Conservation (phyloP, 345 rosid genomes). For the Raphanus sativus region DNA sequence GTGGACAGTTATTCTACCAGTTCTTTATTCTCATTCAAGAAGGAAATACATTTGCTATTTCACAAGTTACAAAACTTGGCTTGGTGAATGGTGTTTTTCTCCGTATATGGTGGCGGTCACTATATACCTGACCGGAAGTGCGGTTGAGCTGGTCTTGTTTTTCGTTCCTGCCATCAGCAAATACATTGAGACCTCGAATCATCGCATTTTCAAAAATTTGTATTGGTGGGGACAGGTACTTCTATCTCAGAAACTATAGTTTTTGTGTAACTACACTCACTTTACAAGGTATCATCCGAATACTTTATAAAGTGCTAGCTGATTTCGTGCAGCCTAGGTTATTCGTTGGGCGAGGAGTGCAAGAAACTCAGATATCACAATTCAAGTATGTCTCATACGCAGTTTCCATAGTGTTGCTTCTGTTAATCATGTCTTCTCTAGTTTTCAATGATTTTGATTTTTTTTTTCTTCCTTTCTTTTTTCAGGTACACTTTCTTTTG, state of each 20-base stretch:
- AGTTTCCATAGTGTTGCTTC: slow-evolving; percentile 23
- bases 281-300: slow-evolving; percentile 4
- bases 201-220: slow-evolving; percentile 51
- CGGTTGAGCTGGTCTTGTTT: slow-evolving; percentile 76
- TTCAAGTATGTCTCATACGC: slow-evolving; percentile 57
- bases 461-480: slow-evolving; percentile 5
- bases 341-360: slow-evolving; percentile 92
- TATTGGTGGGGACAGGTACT: slow-evolving; percentile 89
- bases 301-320: slow-evolving; percentile 16
- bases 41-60: slow-evolving; percentile 82
- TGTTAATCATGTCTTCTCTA: background rate
- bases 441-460: background rate
- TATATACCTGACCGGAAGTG: slow-evolving; percentile 65
- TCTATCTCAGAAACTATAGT: slow-evolving; percentile 1
- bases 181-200: slow-evolving; percentile 79
- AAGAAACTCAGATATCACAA: slow-evolving; percentile 84
- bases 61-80: slow-evolving; percentile 63
- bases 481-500: slow-evolving; percentile 81
- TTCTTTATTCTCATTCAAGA: slow-evolving; percentile 65
- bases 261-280: slow-evolving; percentile 21
- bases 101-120: slow-evolving; percentile 82
- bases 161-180: slow-evolving; percentile 80
- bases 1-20: slow-evolving; percentile 88
- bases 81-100: slow-evolving; percentile 76
- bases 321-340: slow-evolving; percentile 66